Base-by-base conservation (phyloP, 768 basidiomycete species). In the Collybia sordida region DNA sequence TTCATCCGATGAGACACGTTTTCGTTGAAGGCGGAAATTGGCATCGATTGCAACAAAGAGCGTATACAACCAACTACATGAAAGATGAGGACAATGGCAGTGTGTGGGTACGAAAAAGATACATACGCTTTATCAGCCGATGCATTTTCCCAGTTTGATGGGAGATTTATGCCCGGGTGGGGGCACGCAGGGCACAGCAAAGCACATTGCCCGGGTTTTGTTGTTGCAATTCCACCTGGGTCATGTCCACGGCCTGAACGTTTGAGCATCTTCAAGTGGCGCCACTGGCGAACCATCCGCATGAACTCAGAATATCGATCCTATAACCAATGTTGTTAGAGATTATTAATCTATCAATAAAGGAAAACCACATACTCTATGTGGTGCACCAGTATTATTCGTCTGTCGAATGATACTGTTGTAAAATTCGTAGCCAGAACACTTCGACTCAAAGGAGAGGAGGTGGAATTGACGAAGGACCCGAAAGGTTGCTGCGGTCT, bases 371-470 rank as follows among this genome's bases (percentile, higher is more conserved):
- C 21, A 8, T 9, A 42, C 41, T 21, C 7, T 7, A 9, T 15
- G 27, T 3, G 42, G 27, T 44, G 43, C 21, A 28, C 43, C 43
- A 31, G 43, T 59, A 44, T 71, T 68, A 34, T 71, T 54, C 0
- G 60, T 63, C 11, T 49, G 34, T 0, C 55, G 47, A 0, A 55
- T 54, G 0, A 75, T 39, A 0, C 58, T 49, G 18, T 38, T 44
- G 47, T 70, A 68, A 38, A 60, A 70, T 9, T 75, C 63, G 25
- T 65, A 64, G 0, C 49, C 50, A 0, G 66, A 64, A 0, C 61
- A 35, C 31, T 72, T 72, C 2, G 65, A 64, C 34, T 61, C 57
- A 1, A 63, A 59, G 0, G 55, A 57, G 0, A 66, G 54, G 15
- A 61, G 42, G 18, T 69, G 66, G 43, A 66, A 70, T 6, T 43